Evolutionary conservation across 75 land plant species (phyloP), one percentile per base, ranked within the genome.

Genomic region (Pinus taeda): DNA sequence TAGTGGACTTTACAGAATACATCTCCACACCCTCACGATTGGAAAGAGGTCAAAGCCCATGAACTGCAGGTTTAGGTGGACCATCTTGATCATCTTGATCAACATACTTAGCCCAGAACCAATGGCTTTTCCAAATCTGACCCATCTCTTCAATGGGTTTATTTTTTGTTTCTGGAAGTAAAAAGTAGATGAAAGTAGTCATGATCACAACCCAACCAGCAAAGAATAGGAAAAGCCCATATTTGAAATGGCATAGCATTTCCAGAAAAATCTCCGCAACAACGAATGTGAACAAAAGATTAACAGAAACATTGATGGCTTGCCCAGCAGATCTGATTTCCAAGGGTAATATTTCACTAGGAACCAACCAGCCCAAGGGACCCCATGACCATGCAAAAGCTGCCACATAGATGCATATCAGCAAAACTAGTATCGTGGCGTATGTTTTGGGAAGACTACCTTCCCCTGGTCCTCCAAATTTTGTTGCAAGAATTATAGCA

Each of bases 331-430:
- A 95, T 15, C 98, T 81, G 4, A 85, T 95, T 76, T 93, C 97
- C 58, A 91, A 56, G 2, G 98, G 94, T 75, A 93, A 92, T 64
- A 95, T 81, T 81, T 95, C 98, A 69, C 94, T 93, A 1, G 98
- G 98, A 9, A 95, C 90, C 37, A 95, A 70, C 98, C 98, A 95
- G 2, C 94, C 94, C 1, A 93, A 83, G 4, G 96, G 96, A 1
- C 98, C 98, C 97, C 98, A 95, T 11, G 97, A 89, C 88, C 97
- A 88, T 36, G 91, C 98, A 76, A 85, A 95, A 1, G 94, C 98
- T 9, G 79, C 37, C 33, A 89, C 91, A 60, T 88, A 93, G 0
- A 85, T 0, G 57, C 86, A 89, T 6, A 89, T 89, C 59, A 85
- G 18, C 0, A 91, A 57, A 53, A 91, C 90, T 4, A 93, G 81